These are phyloP conservation scores for Whalleya microplaca DNA, from an alignment of 2,329 filamentous ascomycete species.

Conservation along the genomic window DNA sequence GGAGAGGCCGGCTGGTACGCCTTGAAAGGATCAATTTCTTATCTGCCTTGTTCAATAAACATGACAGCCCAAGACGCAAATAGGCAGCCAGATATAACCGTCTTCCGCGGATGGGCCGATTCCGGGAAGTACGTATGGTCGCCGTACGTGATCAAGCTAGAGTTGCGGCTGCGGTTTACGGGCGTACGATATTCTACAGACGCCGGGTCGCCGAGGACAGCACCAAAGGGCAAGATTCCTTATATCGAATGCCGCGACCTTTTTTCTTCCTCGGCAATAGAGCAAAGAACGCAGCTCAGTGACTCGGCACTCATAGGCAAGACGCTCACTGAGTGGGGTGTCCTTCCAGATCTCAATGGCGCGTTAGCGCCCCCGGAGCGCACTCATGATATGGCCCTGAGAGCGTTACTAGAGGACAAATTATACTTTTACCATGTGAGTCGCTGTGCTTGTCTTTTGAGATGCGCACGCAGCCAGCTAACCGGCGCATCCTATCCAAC, in stretches of 20 bases:
- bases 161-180: conserved; percentile 61
- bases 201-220: conserved; percentile 47
- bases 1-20: too few relatives aligned
- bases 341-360: conserved; percentile 54
- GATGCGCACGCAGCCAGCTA: too few relatives aligned
- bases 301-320: conserved; percentile 62
- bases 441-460: neutral
- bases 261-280: neutral
- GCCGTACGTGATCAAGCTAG: conserved; percentile 65
- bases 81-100: conserved; percentile 35
- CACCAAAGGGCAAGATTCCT: conserved; percentile 63
- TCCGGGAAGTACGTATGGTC: conserved; percentile 56
- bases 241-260: conserved; percentile 48
- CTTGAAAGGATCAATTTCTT: too few relatives aligned
- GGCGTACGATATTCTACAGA: conserved; percentile 49
- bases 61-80: conserved; percentile 6
- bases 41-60: neutral
- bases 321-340: conserved; percentile 44
- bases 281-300: conserved; percentile 38
- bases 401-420: conserved; percentile 63
- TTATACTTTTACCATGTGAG: conserved; percentile 53
- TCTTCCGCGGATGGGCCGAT: conserved; percentile 55
- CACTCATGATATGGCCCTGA: conserved; percentile 55
- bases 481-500: neutral
- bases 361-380: conserved; percentile 42